phyloP scores from a whole-genome alignment of 495 filamentous ascomycete species.

The Lophium mytilinum region DNA sequence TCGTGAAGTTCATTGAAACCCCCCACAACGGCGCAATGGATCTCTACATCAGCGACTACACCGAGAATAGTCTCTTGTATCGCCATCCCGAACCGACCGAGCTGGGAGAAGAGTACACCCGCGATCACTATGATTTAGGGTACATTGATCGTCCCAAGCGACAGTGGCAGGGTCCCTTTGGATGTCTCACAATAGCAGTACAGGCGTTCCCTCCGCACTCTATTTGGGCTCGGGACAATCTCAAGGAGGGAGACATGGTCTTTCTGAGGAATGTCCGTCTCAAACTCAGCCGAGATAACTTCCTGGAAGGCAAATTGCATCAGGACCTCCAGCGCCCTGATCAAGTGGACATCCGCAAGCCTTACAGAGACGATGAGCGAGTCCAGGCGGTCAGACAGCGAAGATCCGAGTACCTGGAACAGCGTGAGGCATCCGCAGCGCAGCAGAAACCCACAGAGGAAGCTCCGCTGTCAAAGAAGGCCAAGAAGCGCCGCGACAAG shows the following conservation, averaged over 20 bases:
- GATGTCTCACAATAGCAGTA: constrained; percentile 63
- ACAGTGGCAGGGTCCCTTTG: constrained; percentile 72
- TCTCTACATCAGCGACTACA: constrained; percentile 84
- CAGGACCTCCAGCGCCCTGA: constrained; percentile 47
- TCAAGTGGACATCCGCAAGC: constrained; percentile 45
- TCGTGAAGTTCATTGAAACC: constrained; percentile 48
- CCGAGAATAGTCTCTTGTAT: constrained; percentile 54
- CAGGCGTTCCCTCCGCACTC: constrained; percentile 67
- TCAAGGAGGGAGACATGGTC: constrained; percentile 55
- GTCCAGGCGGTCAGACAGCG: constrained; percentile 1
- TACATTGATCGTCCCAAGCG: constrained; percentile 37
- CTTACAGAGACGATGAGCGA: constrained; percentile 19
- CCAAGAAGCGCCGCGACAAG: constrained; percentile 36
- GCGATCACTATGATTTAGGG: constrained; percentile 43
- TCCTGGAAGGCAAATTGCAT: constrained; percentile 66
- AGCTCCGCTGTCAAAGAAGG: constrained; percentile 28
- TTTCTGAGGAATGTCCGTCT: constrained; percentile 63
- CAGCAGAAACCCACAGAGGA: constrained; percentile 39
- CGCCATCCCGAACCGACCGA: constrained; percentile 37
- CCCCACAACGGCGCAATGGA: constrained; percentile 35
- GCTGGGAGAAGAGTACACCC: background rate
- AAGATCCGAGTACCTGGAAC: constrained; percentile 9
- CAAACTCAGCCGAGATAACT: constrained; percentile 44
- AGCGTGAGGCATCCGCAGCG: constrained; percentile 23
- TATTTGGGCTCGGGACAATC: constrained; percentile 41